These are phyloP conservation scores for Chiua virens DNA, from an alignment of 768 basidiomycete species.

Conservation along the genomic window DNA sequence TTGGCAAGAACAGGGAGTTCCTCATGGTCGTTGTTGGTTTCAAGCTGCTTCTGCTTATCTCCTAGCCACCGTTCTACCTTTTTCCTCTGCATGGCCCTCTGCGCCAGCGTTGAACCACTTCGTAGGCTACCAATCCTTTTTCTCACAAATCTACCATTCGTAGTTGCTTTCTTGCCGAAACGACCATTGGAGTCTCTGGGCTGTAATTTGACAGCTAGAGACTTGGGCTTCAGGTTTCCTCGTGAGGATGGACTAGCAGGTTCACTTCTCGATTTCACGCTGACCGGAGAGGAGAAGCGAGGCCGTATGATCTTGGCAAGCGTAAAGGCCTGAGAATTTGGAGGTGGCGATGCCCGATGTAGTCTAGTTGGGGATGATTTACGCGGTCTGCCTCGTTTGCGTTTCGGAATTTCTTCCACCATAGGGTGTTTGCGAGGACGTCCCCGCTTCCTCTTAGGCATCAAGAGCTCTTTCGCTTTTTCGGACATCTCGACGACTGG, in stretches of 20 bases:
- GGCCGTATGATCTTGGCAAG: slow-evolving; percentile 11
- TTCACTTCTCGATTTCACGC: slow-evolving; percentile 23
- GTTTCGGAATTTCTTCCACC: slow-evolving; percentile 31
- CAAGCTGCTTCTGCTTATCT: slow-evolving; percentile 21
- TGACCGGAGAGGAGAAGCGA: slow-evolving; percentile 17
- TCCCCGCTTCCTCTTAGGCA: slow-evolving; percentile 34
- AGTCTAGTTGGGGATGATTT: slow-evolving; percentile 25
- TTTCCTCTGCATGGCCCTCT: slow-evolving; percentile 42
- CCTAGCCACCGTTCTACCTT: slow-evolving; percentile 41
- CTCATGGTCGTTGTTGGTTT: slow-evolving; percentile 12
- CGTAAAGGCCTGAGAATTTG: slow-evolving; percentile 9
- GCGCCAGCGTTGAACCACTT: slow-evolving; percentile 35
- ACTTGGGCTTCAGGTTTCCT: slow-evolving; percentile 37
- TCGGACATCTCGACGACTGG: slow-evolving; percentile 32
- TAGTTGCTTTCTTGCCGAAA: slow-evolving; percentile 61
- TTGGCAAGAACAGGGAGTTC: slow-evolving; percentile 10
- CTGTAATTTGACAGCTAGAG: slow-evolving; percentile 48
- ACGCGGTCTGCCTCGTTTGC: slow-evolving; percentile 36
- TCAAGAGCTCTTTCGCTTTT: slow-evolving; percentile 34
- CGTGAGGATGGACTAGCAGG: slow-evolving; percentile 24
- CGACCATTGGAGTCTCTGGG: slow-evolving; percentile 65
- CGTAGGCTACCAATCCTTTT: slow-evolving; percentile 28
- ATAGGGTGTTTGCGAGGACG: slow-evolving; percentile 36
- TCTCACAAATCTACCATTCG: slow-evolving; percentile 44
- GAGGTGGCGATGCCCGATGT: slow-evolving; percentile 8